phyloP scores from a whole-genome alignment of 2,329 filamentous ascomycete species.

The Fusarium coicis region DNA sequence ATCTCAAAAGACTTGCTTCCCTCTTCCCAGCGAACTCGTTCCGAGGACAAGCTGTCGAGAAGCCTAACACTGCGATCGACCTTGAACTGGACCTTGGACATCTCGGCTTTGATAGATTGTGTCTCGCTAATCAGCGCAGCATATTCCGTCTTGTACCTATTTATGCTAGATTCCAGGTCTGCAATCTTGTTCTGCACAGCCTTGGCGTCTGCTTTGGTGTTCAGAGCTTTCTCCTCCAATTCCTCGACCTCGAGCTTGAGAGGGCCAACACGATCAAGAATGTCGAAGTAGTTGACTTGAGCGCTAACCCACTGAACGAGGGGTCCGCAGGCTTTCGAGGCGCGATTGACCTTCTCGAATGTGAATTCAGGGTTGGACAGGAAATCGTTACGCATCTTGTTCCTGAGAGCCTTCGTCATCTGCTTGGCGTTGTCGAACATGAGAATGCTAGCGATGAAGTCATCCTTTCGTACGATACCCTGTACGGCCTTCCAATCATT shows the following conservation, averaged over 20 bases:
- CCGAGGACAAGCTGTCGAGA: conserved; percentile 93
- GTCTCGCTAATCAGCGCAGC: conserved; percentile 96
- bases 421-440: conserved; percentile 95
- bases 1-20: conserved; percentile 98
- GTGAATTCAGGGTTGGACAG: conserved; percentile 95
- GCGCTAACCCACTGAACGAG: conserved; percentile 97
- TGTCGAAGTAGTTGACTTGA: conserved; percentile 98
- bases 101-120: conserved; percentile 95
- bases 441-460: conserved; percentile 98
- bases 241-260: conserved; percentile 88
- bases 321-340: conserved; percentile 95
- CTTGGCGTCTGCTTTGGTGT: conserved; percentile 93
- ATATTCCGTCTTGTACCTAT: conserved; percentile 95
- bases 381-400: conserved; percentile 93
- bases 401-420: conserved; percentile 85
- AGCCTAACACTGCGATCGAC: conserved; percentile 95
- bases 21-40: conserved; percentile 93
- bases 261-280: conserved; percentile 92
- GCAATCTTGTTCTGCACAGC: conserved; percentile 90
- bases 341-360: conserved; percentile 94
- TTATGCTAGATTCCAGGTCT: conserved; percentile 88
- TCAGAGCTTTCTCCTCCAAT: conserved; percentile 87
- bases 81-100: conserved; percentile 97
- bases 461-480: conserved; percentile 86
- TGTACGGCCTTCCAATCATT: conserved; percentile 93